Conservation (phyloP, 2,329 filamentous ascomycete genomes). For the Beauveria bassiana region DNA sequence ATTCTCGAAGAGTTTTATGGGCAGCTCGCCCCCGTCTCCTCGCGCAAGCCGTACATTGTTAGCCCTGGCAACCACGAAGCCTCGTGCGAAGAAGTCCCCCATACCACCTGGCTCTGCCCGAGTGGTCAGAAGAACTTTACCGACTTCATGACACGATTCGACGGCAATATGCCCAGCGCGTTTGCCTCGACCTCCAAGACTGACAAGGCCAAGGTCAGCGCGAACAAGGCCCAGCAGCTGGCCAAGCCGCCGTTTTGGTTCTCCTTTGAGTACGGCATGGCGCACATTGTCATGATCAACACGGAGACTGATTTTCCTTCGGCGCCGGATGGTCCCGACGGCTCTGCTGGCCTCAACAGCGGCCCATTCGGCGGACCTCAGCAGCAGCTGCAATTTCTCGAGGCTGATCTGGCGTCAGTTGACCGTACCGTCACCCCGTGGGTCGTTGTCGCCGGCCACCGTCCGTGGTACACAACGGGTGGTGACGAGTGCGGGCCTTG, state of each 20-base stretch:
- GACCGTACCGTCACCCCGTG: constrained; percentile 47
- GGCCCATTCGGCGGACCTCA: constrained; percentile 41
- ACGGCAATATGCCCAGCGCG: constrained; percentile 34
- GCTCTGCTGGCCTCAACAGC: constrained; percentile 26
- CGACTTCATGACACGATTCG: constrained; percentile 48
- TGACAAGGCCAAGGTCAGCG: constrained; percentile 30
- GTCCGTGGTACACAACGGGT: constrained; percentile 40
- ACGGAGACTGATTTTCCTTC: constrained; percentile 21
- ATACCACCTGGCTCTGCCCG: constrained; percentile 32
- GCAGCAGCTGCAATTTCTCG: constrained; percentile 48
- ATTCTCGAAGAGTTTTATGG: constrained; percentile 49
- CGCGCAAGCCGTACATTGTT: constrained; percentile 42
- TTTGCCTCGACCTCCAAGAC: constrained; percentile 42
- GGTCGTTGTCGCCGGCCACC: constrained; percentile 28
- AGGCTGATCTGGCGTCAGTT: constrained; percentile 47
- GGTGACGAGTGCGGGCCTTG: constrained; percentile 36
- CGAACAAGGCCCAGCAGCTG: constrained; percentile 35
- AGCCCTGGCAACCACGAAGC: constrained; percentile 51
- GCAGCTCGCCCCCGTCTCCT: constrained; percentile 34
- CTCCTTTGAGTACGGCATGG: constrained; percentile 24
- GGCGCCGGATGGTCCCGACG: constrained; percentile 22
- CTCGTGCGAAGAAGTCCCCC: constrained; percentile 31
- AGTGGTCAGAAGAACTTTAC: constrained; percentile 53
- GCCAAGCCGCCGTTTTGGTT: constrained; percentile 22
- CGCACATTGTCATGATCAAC: constrained; percentile 27